Percentiles rank a stretch among this genome's conserved stretches.
These are phyloP conservation scores for Phyllosticta citribraziliensis DNA, from an alignment of 2,329 filamentous ascomycete genomes.

Conservation along the genomic window DNA sequence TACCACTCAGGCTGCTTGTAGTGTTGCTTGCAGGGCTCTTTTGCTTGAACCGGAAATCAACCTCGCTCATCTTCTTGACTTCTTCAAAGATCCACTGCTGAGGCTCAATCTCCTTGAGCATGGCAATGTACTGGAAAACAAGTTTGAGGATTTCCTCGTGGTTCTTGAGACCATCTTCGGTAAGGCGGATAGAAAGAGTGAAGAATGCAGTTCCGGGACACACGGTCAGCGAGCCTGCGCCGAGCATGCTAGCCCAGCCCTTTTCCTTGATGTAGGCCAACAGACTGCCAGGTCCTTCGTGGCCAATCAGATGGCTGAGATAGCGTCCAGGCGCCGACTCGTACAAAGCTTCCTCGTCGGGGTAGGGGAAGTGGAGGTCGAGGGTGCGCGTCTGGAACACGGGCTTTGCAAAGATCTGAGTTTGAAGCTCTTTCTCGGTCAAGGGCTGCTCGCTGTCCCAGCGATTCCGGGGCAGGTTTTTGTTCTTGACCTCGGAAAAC, in stretches of 20 bases:
- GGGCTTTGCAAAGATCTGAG: slow-evolving; percentile 77
- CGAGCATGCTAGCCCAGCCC: slow-evolving; percentile 79
- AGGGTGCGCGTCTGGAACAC: slow-evolving; percentile 79
- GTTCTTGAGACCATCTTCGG: slow-evolving; percentile 72
- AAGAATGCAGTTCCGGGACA: slow-evolving; percentile 78
- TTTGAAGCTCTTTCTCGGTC: slow-evolving; percentile 50
- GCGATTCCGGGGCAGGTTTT: slow-evolving; percentile 59
- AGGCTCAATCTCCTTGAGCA: slow-evolving; percentile 70
- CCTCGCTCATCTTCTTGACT: slow-evolving; percentile 79
- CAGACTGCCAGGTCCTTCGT: slow-evolving; percentile 87
- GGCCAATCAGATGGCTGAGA: slow-evolving; percentile 79
- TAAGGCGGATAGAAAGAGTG: slow-evolving; percentile 67
- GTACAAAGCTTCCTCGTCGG: slow-evolving; percentile 71
- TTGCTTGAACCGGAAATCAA: slow-evolving; percentile 91
- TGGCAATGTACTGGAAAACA: slow-evolving; percentile 83
- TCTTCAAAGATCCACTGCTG: slow-evolving; percentile 93
- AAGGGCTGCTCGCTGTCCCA: slow-evolving; percentile 57
- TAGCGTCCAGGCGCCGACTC: slow-evolving; percentile 78
- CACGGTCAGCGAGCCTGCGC: slow-evolving; percentile 63
- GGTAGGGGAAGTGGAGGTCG: slow-evolving; percentile 72
- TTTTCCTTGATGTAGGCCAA: slow-evolving; percentile 82
- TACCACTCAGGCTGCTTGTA: slow-evolving; percentile 70
- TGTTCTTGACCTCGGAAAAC: slow-evolving; percentile 73
- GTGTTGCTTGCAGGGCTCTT: slow-evolving; percentile 86
- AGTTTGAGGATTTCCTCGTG: slow-evolving; percentile 75